Evolutionary conservation across 768 basidiomycete genomes (phyloP).

Genomic region (Nidularia pulvinata): DNA sequence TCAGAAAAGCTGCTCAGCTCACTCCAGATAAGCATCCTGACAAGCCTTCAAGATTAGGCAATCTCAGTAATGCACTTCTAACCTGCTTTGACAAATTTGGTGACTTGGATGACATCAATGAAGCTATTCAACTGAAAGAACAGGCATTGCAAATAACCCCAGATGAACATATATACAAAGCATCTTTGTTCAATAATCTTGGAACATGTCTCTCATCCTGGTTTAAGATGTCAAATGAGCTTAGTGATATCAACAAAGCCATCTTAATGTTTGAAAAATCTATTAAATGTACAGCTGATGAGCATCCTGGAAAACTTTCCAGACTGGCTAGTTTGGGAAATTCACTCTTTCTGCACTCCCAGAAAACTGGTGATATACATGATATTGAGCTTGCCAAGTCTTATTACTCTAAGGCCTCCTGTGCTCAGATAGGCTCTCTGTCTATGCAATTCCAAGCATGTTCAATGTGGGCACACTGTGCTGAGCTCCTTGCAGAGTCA

Average conservation of each 20-base stretch:
- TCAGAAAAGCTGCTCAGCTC: too few species aligned
- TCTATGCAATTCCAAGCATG: background rate
- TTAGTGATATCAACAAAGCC: background rate
- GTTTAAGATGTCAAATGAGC: background rate
- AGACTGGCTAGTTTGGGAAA: background rate
- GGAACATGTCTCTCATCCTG: background rate
- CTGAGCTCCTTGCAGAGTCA: background rate
- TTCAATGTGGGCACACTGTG: conserved; percentile 1
- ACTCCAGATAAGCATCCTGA: too few species aligned
- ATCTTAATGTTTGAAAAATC: background rate
- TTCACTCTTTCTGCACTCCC: background rate
- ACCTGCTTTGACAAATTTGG: too few species aligned
- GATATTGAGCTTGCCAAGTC: background rate
- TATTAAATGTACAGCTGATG: background rate
- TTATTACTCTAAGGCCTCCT: background rate
- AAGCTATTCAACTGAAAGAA: too few species aligned
- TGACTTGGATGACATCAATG: too few species aligned
- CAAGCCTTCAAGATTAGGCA: too few species aligned
- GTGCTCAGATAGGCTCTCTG: background rate
- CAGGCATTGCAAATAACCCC: too few species aligned
- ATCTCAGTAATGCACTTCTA: too few species aligned
- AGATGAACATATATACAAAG: too few species aligned
- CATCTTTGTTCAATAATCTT: background rate
- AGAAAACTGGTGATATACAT: background rate
- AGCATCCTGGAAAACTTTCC: background rate